These are phyloP conservation scores for Buddleja alternifolia DNA, from an alignment of 257 asterid species.

Conservation along the genomic window DNA sequence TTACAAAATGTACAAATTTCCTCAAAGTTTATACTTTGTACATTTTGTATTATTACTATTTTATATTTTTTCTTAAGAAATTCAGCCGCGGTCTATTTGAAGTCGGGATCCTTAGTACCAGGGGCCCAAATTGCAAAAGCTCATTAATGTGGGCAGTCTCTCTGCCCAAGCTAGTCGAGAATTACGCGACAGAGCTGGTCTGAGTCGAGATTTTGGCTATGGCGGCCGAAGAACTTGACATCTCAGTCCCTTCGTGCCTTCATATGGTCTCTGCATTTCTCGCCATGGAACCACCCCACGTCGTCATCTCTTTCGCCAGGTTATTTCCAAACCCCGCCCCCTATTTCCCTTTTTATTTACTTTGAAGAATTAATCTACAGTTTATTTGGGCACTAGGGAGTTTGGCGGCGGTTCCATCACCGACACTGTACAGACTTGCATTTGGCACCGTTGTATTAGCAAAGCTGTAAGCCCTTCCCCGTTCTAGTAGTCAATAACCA, in stretches of 20 bases:
- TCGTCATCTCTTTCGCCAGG: conserved; percentile 79
- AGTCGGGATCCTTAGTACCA: too few relatives aligned
- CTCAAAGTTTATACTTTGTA: too few relatives aligned
- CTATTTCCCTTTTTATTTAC: neutral
- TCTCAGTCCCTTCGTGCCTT: conserved; percentile 37
- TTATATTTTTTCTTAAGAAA: too few relatives aligned
- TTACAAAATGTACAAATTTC: too few relatives aligned
- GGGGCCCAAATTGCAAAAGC: too few relatives aligned
- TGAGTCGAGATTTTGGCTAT: conserved; percentile 20
- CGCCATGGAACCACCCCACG: conserved; percentile 75
- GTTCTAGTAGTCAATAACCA: neutral
- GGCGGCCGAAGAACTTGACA: conserved; percentile 48
- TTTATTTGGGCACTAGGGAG: conserved; percentile 43
- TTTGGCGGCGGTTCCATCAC: conserved; percentile 74
- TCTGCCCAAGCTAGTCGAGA: too few relatives aligned
- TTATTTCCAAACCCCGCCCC: conserved; percentile 19
- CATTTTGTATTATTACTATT: too few relatives aligned
- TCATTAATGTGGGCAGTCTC: too few relatives aligned
- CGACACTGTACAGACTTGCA: conserved; percentile 68
- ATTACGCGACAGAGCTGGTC: neutral
- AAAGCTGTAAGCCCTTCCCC: conserved; percentile 47
- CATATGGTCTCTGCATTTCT: conserved; percentile 68
- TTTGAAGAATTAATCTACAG: neutral
- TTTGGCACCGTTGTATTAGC: conserved; percentile 69
- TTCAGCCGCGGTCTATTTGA: too few relatives aligned